phyloP scores from a whole-genome alignment of 345 rosid species.

The Populus deltoides region DNA sequence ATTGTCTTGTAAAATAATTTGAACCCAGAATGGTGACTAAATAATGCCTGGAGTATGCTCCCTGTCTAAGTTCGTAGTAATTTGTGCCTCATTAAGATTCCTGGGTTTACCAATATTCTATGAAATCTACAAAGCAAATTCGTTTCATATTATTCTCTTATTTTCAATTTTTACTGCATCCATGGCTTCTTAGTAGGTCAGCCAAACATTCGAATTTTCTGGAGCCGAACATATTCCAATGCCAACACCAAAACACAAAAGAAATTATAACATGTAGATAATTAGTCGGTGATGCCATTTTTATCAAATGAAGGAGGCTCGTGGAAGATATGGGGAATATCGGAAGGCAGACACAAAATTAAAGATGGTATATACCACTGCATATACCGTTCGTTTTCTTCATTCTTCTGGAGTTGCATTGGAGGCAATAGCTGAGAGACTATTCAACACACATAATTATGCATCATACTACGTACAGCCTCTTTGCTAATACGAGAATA shows the following conservation, averaged over 20 bases:
- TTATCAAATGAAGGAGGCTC: not conserved
- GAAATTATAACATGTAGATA: not conserved
- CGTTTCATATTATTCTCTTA: not conserved
- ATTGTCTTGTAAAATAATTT: too few relatives aligned
- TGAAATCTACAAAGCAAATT: not conserved
- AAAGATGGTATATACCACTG: too few relatives aligned
- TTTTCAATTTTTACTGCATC: not conserved
- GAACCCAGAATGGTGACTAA: too few relatives aligned
- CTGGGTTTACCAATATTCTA: not conserved
- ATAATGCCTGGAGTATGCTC: too few relatives aligned
- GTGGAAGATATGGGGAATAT: not conserved
- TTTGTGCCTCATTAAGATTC: not conserved
- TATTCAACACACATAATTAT: too few relatives aligned
- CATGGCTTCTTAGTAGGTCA: not conserved
- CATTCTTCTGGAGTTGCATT: too few relatives aligned
- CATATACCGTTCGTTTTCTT: too few relatives aligned
- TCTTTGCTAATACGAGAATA: too few relatives aligned
- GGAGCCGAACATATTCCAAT: not conserved
- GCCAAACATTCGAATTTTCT: not conserved
- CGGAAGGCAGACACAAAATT: too few relatives aligned
- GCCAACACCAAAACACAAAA: not conserved
- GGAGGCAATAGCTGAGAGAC: too few relatives aligned
- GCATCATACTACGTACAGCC: too few relatives aligned
- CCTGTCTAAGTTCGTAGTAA: too few relatives aligned
- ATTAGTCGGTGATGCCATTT: not conserved